Evolutionary conservation across 2,329 filamentous ascomycete genomes (phyloP), one percentile per base, ranked within the genome.

Genomic region (Zymoseptoria crescenta): DNA sequence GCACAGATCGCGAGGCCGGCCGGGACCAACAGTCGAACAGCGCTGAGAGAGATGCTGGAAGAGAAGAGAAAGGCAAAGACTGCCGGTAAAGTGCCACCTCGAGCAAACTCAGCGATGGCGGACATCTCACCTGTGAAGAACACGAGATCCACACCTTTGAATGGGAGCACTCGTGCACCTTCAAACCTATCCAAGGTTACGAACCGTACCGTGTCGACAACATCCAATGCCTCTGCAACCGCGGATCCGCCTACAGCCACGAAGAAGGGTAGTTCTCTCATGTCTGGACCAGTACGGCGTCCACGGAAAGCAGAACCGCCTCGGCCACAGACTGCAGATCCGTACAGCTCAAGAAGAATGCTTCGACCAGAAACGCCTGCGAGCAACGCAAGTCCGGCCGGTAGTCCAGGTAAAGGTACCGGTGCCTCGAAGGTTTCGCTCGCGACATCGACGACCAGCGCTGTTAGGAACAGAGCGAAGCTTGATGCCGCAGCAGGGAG

Each of bases 31-130:
- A 72, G 70, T 51, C 73, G 81, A 45, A 76, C 75, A 9, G 89
- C 88, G 9, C 75, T 96, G 27, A 87, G 89, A 63, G 92, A 96
- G 68, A 81, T 89, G 3, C 91, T 96, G 80, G 91, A 91, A 5
- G 70, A 72, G 55, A 67, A 72, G 59, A 88, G 93, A 70, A 92
- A 91, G 75, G 90, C 78, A 59, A 81, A 80, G 54, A 75, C 74
- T 50, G 75, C 74, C 49, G 75, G 76, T 64, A 72, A 72, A 59
- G 70, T 79, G 52, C 77, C 79, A 21, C 78, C 82, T 53, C 77
- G 81, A 19, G 81, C 83, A n/a, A 81, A 76, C 67, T 84, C 83
- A 61, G 81, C 82, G 54, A 81, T 82, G 68, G 80, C 81, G 29
- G 74, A 74, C 50, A 79, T 82, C 62, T 75, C 80, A 49, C 76